Conservation (phyloP, 805 yeast species). For the Priceomyces carsonii region DNA sequence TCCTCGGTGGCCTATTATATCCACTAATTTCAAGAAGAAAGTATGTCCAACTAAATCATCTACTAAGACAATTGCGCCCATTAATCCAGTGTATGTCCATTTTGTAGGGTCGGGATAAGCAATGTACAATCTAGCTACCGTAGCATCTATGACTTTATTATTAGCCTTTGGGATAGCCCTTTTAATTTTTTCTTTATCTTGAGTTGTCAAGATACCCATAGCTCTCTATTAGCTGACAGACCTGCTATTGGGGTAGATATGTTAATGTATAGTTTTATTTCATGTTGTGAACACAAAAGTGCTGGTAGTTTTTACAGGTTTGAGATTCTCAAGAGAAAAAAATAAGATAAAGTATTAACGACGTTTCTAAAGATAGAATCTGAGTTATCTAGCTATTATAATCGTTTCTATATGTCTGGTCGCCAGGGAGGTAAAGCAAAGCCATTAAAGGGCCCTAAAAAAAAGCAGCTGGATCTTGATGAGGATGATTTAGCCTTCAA, state of each 20-base stretch:
- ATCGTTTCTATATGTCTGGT: slow-evolving; percentile 90
- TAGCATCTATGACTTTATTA: slow-evolving; percentile 85
- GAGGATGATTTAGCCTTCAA: slow-evolving; percentile 90
- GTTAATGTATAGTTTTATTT: no score
- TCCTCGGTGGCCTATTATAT: slow-evolving; percentile 77
- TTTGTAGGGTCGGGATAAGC: slow-evolving; percentile 81
- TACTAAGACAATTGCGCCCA: slow-evolving; percentile 84
- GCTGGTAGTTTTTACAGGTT: no score
- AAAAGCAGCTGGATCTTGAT: slow-evolving; percentile 67
- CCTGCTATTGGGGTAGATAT: not conserved
- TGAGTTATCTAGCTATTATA: no score
- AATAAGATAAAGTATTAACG: no score
- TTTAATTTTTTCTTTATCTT: slow-evolving; percentile 86
- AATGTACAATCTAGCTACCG: slow-evolving; percentile 85
- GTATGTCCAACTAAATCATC: slow-evolving; percentile 96
- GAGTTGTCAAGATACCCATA: slow-evolving; percentile 41
- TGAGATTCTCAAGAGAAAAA: no score
- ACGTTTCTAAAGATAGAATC: no score
- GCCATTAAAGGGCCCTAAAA: slow-evolving; percentile 87
- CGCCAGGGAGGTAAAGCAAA: slow-evolving; percentile 97
- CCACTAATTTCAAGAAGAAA: slow-evolving; percentile 86
- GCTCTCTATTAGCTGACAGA: not conserved
- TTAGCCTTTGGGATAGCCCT: slow-evolving; percentile 85
- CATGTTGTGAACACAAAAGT: no score
- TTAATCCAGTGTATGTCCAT: slow-evolving; percentile 87